Conservation (phyloP, 768 basidiomycete species). For the Antrodiella citrinella region DNA sequence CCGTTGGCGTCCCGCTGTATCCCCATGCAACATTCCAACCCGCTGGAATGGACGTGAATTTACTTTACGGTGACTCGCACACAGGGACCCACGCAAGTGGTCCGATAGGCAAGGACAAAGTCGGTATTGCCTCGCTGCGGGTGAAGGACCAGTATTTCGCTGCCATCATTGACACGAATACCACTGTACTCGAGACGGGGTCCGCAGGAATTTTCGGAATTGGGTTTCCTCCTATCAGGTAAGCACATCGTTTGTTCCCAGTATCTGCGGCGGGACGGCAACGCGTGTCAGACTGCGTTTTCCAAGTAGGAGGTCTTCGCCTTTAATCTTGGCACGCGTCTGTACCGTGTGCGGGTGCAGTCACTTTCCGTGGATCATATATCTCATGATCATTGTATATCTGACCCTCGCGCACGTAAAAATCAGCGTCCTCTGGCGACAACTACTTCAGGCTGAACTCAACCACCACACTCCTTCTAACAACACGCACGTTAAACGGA, state of each 20-base stretch:
- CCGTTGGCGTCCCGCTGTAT: conserved; percentile 38
- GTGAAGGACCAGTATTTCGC: conserved; percentile 51
- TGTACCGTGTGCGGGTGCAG: too few species aligned
- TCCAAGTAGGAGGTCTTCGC: too few species aligned
- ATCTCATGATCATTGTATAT: too few species aligned
- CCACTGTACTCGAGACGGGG: conserved; percentile 46
- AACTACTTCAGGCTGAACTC: conserved; percentile 13
- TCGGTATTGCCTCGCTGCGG: conserved; percentile 44
- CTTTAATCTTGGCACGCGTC: too few species aligned
- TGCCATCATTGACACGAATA: conserved; percentile 62
- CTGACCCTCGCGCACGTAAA: too few species aligned
- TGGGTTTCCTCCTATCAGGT: conserved; percentile 72
- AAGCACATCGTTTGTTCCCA: neutral
- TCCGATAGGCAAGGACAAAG: conserved; percentile 49
- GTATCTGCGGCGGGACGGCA: neutral
- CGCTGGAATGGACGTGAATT: conserved; percentile 34
- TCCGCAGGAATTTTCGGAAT: conserved; percentile 66
- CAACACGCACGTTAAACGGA: neutral
- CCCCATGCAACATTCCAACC: conserved; percentile 40
- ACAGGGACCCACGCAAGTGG: conserved; percentile 67
- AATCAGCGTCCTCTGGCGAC: conserved; percentile 20
- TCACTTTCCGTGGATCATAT: too few species aligned
- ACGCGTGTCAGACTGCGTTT: conserved; percentile 2
- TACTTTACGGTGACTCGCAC: conserved; percentile 64
- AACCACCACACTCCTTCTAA: neutral